A percentile compares a stretch with the other conserved stretches of the same genome.
Conservation (phyloP, 371 early-diverging fungal genomes). For the Rhizomucor miehei region DNA sequence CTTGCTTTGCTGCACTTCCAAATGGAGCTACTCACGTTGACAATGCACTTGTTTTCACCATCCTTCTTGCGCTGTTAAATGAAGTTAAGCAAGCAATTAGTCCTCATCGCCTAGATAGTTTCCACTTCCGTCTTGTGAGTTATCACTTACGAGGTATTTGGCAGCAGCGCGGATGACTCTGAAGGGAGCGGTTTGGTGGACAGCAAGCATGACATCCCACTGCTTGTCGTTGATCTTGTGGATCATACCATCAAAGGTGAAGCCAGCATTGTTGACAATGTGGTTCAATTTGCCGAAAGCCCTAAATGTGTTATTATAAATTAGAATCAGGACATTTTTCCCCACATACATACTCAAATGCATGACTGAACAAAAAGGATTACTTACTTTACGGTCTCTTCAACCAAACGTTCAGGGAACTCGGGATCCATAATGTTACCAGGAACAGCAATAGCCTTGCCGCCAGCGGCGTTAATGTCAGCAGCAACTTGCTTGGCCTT, state of each 20-base stretch:
- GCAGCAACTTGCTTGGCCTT: constrained; percentile 60
- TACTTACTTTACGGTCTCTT: constrained; percentile 54
- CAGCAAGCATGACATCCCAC: constrained; percentile 65
- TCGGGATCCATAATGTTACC: constrained; percentile 54
- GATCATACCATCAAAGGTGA: constrained; percentile 68
- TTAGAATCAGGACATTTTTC: too few relatives aligned
- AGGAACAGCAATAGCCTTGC: constrained; percentile 58
- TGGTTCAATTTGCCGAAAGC: constrained; percentile 69
- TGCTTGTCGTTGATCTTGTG: constrained; percentile 72
- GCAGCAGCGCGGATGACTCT: constrained; percentile 66
- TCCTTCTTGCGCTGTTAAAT: constrained; percentile 41
- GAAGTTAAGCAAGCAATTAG: not conserved
- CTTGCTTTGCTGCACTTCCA: not conserved
- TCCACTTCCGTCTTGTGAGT: not conserved
- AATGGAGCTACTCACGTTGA: constrained; percentile 39
- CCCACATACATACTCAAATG: too few relatives aligned
- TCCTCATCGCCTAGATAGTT: too few relatives aligned
- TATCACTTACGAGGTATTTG: constrained; percentile 40
- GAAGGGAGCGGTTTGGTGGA: constrained; percentile 71
- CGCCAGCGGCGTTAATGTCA: constrained; percentile 57
- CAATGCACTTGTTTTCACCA: constrained; percentile 49
- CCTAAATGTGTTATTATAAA: constrained; percentile 13
- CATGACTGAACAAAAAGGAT: too few relatives aligned
- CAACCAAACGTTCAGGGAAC: constrained; percentile 60
- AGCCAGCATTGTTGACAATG: constrained; percentile 73